Conservation (phyloP, 2,329 filamentous ascomycete species). For the Cladosporium oxysporum region DNA sequence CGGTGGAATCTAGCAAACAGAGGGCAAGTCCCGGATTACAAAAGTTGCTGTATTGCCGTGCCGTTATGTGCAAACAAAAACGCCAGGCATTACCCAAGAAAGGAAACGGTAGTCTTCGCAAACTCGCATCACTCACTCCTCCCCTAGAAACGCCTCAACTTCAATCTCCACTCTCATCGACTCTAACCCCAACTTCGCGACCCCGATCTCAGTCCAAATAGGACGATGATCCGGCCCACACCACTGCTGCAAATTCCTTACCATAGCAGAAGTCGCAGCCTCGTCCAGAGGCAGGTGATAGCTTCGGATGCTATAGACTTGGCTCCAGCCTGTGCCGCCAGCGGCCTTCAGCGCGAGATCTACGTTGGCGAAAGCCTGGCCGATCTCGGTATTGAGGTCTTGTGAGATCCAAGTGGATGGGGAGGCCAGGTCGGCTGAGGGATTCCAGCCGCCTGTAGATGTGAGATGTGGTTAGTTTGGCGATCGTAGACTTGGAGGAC, state of each 20-base stretch:
- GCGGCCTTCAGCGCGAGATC: conserved; percentile 54
- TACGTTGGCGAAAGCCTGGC: conserved; percentile 58
- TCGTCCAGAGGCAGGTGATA: conserved; percentile 29
- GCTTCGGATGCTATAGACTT: conserved; percentile 47
- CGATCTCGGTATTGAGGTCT: conserved; percentile 37
- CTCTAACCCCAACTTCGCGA: conserved; percentile 49
- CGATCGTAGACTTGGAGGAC: background rate
- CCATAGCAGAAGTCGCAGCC: conserved; percentile 41
- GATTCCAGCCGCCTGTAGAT: conserved; percentile 40
- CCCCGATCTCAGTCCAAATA: conserved; percentile 57
- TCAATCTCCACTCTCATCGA: conserved; percentile 63
- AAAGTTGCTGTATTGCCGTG: too few species aligned
- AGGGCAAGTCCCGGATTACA: too few species aligned
- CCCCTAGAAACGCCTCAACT: conserved; percentile 38
- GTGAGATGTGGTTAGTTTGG: background rate
- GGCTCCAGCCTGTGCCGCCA: conserved; percentile 58
- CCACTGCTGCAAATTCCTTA: conserved; percentile 52
- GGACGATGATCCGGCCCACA: conserved; percentile 54
- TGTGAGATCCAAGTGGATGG: conserved; percentile 21
- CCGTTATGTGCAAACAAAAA: too few species aligned
- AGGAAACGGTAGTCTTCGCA: background rate
- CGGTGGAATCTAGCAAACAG: too few species aligned
- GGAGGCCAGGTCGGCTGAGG: conserved; percentile 31
- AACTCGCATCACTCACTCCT: background rate
- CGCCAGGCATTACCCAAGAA: too few species aligned